Conservation (phyloP, 495 filamentous ascomycete genomes). For the Letharia columbiana region DNA sequence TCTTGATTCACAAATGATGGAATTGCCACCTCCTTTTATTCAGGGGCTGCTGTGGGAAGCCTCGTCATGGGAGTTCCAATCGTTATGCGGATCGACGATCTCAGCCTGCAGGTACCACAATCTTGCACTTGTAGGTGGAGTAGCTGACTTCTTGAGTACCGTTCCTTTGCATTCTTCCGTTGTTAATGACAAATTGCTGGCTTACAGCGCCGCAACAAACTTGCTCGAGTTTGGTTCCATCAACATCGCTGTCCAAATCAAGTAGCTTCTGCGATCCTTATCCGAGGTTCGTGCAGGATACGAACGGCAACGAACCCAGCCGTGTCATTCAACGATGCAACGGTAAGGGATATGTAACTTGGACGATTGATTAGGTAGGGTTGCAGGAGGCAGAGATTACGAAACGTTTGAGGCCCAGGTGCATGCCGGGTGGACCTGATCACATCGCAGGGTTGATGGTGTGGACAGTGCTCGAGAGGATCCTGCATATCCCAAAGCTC, state of each 20-base stretch:
- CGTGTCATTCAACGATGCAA: neutral
- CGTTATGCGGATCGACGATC: too few relatives aligned
- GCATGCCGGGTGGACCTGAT: neutral
- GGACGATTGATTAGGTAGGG: neutral
- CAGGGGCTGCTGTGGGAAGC: too few relatives aligned
- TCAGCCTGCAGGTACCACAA: too few relatives aligned
- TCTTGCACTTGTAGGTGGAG: neutral
- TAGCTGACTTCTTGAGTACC: neutral
- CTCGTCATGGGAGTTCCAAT: too few relatives aligned
- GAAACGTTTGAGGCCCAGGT: neutral
- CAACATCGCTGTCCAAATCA: neutral
- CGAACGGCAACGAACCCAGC: neutral
- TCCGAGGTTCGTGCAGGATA: neutral
- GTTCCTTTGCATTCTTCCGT: neutral
- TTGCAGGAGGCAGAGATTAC: neutral
- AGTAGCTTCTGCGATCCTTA: neutral
- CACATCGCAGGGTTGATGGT: neutral
- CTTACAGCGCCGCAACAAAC: neutral
- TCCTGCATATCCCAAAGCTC: neutral
- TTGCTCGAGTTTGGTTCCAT: neutral
- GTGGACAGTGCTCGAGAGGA: neutral
- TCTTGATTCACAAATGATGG: too few relatives aligned
- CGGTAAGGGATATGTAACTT: neutral
- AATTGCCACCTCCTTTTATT: too few relatives aligned
- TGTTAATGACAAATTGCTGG: neutral